Conservation (phyloP, 2,329 filamentous ascomycete genomes). For the Coniochaeta pulveracea region DNA sequence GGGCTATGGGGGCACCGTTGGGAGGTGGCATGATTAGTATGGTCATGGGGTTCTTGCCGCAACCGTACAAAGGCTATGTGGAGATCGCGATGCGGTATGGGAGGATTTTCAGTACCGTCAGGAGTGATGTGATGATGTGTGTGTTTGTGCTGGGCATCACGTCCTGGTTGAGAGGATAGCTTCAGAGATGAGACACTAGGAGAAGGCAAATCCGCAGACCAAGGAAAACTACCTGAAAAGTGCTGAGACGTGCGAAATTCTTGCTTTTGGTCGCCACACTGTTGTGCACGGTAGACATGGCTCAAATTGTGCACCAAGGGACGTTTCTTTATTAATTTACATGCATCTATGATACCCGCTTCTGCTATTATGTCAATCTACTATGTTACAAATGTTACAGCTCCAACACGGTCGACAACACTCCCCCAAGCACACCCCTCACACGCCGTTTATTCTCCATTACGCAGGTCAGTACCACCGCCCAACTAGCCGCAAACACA, state of each 20-base stretch:
- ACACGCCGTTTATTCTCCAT: slow-evolving; percentile 52
- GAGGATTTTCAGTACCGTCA: slow-evolving; percentile 60
- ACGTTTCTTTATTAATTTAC: too few species aligned
- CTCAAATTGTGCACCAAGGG: too few species aligned
- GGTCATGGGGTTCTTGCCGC: slow-evolving; percentile 53
- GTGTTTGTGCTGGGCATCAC: slow-evolving; percentile 62
- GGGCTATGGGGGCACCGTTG: slow-evolving; percentile 40
- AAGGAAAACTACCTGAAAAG: too few species aligned
- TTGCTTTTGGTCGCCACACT: too few species aligned
- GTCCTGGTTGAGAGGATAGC: slow-evolving; percentile 28
- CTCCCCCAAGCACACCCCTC: slow-evolving; percentile 54
- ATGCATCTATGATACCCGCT: too few species aligned
- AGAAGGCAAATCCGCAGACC: too few species aligned
- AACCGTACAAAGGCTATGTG: slow-evolving; percentile 50
- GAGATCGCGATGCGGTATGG: slow-evolving; percentile 52
- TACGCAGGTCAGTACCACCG: slow-evolving; percentile 58
- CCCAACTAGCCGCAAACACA: slow-evolving; percentile 56
- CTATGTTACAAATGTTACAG: slow-evolving; percentile 11
- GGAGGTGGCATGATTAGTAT: slow-evolving; percentile 50
- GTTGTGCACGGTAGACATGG: too few species aligned
- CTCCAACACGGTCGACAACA: slow-evolving; percentile 41
- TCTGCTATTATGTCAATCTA: too few species aligned
- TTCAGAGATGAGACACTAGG: too few species aligned
- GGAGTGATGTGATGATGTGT: slow-evolving; percentile 62
- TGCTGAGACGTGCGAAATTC: too few species aligned